Evolutionary conservation across 2,329 filamentous ascomycete genomes (phyloP), one percentile per base, ranked within the genome.

Genomic region (Colletotrichum musae): DNA sequence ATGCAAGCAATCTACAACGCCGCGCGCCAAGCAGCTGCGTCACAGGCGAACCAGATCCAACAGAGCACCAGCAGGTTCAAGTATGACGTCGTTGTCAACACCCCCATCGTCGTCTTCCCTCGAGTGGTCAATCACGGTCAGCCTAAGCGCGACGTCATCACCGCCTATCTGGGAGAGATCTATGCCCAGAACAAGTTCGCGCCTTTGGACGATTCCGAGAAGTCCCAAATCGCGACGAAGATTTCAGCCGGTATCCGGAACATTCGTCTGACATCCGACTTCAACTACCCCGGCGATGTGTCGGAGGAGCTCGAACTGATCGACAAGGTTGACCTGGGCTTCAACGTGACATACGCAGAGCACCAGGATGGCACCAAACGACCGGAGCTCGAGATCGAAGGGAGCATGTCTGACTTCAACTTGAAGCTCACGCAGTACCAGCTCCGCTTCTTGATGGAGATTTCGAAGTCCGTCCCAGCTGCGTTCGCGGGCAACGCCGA

Each of bases 1-100:
- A 99, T 99, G 96, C 96, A 99, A 80, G 95, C 96, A 24, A 93
- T 99, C 61, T 99, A 97, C 85, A 99, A 99, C 77, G 95, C 96
- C 50, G 96, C 97, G 13, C 90, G 97, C 41, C 94, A 97, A 80
- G 97, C 95, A 47, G 96, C 97, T 3, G 94, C 96, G 47, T 95
- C 93, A 71, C 95, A 98, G 79, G 97, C 96, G 10, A 97, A 89
- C 68, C 95, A 98, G 76, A 89, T 99, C 6, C 96, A 98, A 76
- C 92, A 98, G 76, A 95, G 91, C 76, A 93, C 93, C 0, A 94
- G 91, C 76, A 94, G 94, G 72, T 93, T 98, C 84, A 95, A 97
- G 77, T 98, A 98, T 66, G 96, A 99, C 76, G 89, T 99, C 21
- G 87, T 97, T 21, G 89, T 99, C 76, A 97, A 94, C 77, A 99